Evolutionary conservation across 768 basidiomycete genomes (phyloP), one percentile per base, ranked within the genome.

Genomic region (Leccinum incarnatum): DNA sequence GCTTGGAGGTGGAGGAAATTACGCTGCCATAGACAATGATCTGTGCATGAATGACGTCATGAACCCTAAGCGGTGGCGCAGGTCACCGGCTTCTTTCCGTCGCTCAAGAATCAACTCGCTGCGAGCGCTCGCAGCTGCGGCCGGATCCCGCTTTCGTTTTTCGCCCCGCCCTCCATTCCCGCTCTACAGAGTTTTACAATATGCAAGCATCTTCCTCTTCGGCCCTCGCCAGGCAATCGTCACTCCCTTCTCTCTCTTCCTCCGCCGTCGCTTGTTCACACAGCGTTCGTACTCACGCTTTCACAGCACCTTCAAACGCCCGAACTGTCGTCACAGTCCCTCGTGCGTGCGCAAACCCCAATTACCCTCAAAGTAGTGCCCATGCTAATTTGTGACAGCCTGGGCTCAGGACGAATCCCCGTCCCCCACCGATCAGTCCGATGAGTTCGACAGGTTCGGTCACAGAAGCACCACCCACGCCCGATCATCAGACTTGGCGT

Each of bases 371-470:
- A 47, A 9, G n/a, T 54, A 19, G 19, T 29, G 23, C 59, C 63
- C 48, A 61, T 57, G 49, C 62, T 51, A 23, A 10, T 46, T 55
- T 55, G 1, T 34, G 51, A 12, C 54, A 93, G 91, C 91, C 51
- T 93, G 91, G 91, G 91, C 91, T 4, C 79, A 82, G 64, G 87
- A 93, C 69, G 91, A 93, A 67, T 89, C 89, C 4, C 88, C 89
- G 4, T 91, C 89, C 0, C 88, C 89, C 1, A 81, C 75, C 3
- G 79, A 80, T 47, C 65, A 71, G 32, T 68, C 68, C 46, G 80
- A 84, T 51, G 78, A 77, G 30, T 63, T 66, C 5, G 67, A 62
- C 36, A 65, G 65, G 59, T 66, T 69, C 72, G 62, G 62, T 51
- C 63, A 69, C 21, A 64, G 68, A 57, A 74, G 70, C 47, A 65